Evolutionary conservation across 2,329 filamentous ascomycete species (phyloP).

Genomic region (Exophiala calicioides): DNA sequence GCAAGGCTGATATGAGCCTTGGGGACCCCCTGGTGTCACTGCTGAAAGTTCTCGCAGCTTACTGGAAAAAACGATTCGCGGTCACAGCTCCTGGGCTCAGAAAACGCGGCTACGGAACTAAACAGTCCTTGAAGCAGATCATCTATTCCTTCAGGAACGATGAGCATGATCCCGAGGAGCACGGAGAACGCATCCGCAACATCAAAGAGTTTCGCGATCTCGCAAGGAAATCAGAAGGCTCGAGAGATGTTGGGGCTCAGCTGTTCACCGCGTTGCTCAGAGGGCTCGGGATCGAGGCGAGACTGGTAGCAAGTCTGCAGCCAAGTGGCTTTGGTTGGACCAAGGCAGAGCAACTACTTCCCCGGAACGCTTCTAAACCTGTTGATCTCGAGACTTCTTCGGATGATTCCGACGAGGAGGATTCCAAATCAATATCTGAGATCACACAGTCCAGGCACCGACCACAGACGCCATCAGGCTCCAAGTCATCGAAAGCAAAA

Average conservation of each 20-base stretch:
- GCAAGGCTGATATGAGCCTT: constrained; percentile 72
- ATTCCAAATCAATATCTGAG: constrained; percentile 21
- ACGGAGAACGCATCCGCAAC: constrained; percentile 74
- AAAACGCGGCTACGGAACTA: constrained; percentile 85
- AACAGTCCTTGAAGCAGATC: constrained; percentile 72
- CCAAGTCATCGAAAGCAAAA: constrained; percentile 27
- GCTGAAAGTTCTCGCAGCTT: constrained; percentile 73
- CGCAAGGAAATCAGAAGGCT: constrained; percentile 73
- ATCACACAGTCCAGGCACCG: constrained; percentile 13
- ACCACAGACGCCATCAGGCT: constrained; percentile 27
- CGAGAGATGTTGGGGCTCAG: constrained; percentile 83
- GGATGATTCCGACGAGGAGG: constrained; percentile 19
- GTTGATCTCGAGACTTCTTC: constrained; percentile 16
- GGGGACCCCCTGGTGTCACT: constrained; percentile 79
- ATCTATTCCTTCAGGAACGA: constrained; percentile 69
- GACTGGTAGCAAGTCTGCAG: constrained; percentile 82
- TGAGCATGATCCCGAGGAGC: constrained; percentile 60
- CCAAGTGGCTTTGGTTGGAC: constrained; percentile 88
- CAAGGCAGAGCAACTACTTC: constrained; percentile 67
- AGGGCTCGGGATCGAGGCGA: constrained; percentile 76
- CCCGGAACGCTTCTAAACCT: constrained; percentile 17
- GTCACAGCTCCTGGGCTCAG: constrained; percentile 76
- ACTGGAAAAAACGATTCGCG: constrained; percentile 84
- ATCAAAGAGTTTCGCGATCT: constrained; percentile 67
- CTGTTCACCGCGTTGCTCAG: constrained; percentile 84